Evolutionary conservation across 2,329 filamentous ascomycete genomes (phyloP).

Genomic region (Aspergillus transmontanensis): DNA sequence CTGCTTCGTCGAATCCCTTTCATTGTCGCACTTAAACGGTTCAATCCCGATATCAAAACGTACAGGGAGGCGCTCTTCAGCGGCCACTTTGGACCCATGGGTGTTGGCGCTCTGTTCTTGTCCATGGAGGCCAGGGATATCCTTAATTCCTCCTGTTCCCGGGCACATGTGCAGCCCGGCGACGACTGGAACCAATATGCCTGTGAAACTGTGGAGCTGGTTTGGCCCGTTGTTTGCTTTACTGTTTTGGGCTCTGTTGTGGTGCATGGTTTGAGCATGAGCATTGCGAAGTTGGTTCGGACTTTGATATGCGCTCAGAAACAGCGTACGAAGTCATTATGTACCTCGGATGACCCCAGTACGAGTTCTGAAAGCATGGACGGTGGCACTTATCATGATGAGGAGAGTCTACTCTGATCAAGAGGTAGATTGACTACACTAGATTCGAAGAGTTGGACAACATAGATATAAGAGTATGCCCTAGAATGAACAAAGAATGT

Average conservation of each 20-base stretch:
- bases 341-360: background rate
- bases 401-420: background rate
- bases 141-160: background rate
- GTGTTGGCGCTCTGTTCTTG: background rate
- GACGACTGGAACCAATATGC: background rate
- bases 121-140: background rate
- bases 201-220: background rate
- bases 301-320: background rate
- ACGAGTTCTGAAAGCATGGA: background rate
- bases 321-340: background rate
- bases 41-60: background rate
- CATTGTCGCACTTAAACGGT: background rate
- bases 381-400: background rate
- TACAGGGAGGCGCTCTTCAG: conserved; percentile 1
- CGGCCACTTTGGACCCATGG: conserved; percentile 2
- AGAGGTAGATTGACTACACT: background rate
- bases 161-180: no score
- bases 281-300: background rate
- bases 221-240: background rate
- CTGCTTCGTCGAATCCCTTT: background rate
- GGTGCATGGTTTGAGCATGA: conserved; percentile 2
- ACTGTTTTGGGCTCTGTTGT: background rate
- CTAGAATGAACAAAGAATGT: background rate
- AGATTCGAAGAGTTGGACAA: background rate
- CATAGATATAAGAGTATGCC: background rate